Evolutionary conservation across 345 rosid species (phyloP).

Genomic region (Eucalyptus regnans): DNA sequence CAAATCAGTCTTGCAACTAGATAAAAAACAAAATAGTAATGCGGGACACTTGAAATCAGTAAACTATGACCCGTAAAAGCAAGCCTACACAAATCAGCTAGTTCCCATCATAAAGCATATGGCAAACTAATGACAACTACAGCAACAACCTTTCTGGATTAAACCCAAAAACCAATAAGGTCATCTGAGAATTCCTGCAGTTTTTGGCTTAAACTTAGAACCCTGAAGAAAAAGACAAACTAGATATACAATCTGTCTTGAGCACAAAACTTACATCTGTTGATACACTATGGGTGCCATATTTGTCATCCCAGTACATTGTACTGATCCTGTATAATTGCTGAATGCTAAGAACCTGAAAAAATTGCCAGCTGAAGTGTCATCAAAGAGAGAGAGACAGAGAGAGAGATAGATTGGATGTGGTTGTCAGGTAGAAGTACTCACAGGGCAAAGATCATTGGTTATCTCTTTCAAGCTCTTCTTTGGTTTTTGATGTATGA

Average conservation of each 20-base stretch:
- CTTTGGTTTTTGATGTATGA: slow-evolving; percentile 96
- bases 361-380: neutral
- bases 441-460: slow-evolving; percentile 57
- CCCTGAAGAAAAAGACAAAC: neutral
- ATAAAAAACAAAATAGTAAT: neutral
- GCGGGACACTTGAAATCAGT: neutral
- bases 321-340: slow-evolving; percentile 90
- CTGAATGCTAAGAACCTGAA: slow-evolving; percentile 88
- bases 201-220: neutral
- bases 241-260: neutral
- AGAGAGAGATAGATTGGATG: neutral
- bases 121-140: neutral
- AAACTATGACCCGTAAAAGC: neutral
- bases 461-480: slow-evolving; percentile 85
- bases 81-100: neutral
- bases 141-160: neutral
- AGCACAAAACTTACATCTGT: slow-evolving; percentile 55
- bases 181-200: neutral
- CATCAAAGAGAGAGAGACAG: neutral
- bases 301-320: slow-evolving; percentile 97
- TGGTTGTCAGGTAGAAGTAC: neutral
- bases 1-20: neutral
- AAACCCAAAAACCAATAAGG: neutral
- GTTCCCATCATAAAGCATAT: neutral
- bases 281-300: slow-evolving; percentile 87